Evolutionary conservation across 257 asterid species (phyloP).

Genomic region (Lantana camara): DNA sequence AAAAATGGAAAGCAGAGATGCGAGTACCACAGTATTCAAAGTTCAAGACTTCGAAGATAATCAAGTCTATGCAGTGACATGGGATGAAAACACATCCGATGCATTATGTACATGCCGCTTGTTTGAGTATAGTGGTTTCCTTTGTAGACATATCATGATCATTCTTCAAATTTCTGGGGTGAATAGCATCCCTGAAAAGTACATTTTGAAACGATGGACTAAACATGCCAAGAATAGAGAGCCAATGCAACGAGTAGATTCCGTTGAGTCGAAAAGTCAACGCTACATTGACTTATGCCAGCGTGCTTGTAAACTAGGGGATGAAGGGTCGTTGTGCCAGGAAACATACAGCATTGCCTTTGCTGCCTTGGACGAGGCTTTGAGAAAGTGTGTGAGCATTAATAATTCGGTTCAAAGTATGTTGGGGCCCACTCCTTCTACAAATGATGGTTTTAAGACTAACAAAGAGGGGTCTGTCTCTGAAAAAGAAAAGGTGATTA

Average conservation of each 20-base stretch:
- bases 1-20: constrained; percentile 38
- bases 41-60: constrained; percentile 55
- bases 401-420: constrained; percentile 27
- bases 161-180: constrained; percentile 59
- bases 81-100: constrained; percentile 46
- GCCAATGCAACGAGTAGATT: constrained; percentile 15
- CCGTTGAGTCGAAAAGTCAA: constrained; percentile 33
- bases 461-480: constrained; percentile 22
- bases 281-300: constrained; percentile 37
- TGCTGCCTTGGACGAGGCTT: constrained; percentile 37
- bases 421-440: constrained; percentile 18
- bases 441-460: constrained; percentile 31
- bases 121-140: constrained; percentile 51
- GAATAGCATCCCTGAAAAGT: constrained; percentile 47
- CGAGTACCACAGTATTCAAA: constrained; percentile 33
- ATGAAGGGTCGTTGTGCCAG: constrained; percentile 49
- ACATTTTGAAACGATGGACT: constrained; percentile 52
- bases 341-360: constrained; percentile 36
- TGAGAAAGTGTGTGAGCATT: constrained; percentile 38
- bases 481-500: constrained; percentile 34
- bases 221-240: constrained; percentile 47
- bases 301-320: constrained; percentile 38
- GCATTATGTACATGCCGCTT: constrained; percentile 49
- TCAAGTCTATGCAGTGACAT: constrained; percentile 37
- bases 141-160: constrained; percentile 58